Evolutionary conservation across 108 stramenopile species (phyloP).

Genomic region (Nannochloropsis salina): DNA sequence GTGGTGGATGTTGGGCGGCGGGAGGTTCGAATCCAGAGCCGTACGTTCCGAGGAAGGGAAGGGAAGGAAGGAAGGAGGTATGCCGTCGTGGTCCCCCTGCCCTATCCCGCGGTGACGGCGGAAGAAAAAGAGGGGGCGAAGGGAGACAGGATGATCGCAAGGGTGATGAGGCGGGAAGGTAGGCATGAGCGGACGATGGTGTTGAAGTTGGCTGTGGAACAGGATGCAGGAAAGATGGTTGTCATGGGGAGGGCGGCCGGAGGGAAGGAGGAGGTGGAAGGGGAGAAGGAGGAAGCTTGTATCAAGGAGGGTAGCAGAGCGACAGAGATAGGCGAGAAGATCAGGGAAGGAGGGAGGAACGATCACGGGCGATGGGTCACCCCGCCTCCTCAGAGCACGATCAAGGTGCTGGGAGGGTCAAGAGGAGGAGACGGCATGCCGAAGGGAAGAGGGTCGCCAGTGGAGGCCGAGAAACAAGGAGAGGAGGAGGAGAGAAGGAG

Average conservation of each 20-base stretch:
- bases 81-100: not conserved
- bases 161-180: not conserved
- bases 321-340: not conserved
- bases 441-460: no score
- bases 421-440: not conserved
- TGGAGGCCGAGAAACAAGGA: not conserved
- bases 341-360: not conserved
- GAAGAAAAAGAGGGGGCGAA: not conserved
- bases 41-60: not conserved
- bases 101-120: not conserved
- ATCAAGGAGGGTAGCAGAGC: not conserved
- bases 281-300: not conserved
- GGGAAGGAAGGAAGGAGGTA: not conserved
- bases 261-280: not conserved
- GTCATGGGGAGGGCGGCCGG: not conserved
- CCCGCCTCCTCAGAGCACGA: not conserved
- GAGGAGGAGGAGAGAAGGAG: not conserved
- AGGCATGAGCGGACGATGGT: not conserved
- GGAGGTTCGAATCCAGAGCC: not conserved
- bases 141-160: not conserved
- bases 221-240: not conserved
- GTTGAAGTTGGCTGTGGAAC: not conserved
- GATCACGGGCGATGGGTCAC: slow-evolving; percentile 5
- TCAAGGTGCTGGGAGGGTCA: not conserved
- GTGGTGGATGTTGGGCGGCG: not conserved